A percentile compares a stretch with the other conserved stretches of the same genome.
Evolutionary conservation across 2,329 filamentous ascomycete species (phyloP).

Genomic region (Fusarium pilosicola): DNA sequence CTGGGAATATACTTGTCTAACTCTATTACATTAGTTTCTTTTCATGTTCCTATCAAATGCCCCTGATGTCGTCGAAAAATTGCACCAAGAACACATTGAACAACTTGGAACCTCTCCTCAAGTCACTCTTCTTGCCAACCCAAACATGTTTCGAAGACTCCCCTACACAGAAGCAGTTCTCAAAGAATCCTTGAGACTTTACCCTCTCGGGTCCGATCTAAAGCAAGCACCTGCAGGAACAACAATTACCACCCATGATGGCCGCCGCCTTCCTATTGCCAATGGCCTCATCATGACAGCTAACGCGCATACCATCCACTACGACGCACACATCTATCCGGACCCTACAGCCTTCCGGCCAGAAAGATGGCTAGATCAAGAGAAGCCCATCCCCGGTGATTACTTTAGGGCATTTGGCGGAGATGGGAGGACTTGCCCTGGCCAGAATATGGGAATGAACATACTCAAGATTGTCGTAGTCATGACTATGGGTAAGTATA

Average conservation of each 20-base stretch:
- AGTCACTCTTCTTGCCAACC: background rate
- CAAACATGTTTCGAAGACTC: conserved; percentile 2
- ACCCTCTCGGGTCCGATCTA: conserved; percentile 9
- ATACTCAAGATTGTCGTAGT: conserved; percentile 47
- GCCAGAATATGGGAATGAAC: conserved; percentile 49
- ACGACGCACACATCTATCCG: background rate
- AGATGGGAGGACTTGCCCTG: conserved; percentile 51
- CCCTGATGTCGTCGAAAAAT: background rate
- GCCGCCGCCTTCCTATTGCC: conserved; percentile 10
- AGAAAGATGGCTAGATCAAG: conserved; percentile 13
- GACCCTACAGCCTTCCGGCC: conserved; percentile 1
- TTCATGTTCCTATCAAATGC: conserved; percentile 19
- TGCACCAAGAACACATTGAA: conserved; percentile 14
- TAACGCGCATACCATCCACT: conserved; percentile 15
- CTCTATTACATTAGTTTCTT: background rate
- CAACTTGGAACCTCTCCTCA: background rate
- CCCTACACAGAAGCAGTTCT: conserved; percentile 22
- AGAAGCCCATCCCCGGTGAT: background rate
- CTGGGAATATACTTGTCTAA: background rate
- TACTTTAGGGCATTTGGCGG: conserved; percentile 49
- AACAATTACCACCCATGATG: background rate
- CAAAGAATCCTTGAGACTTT: conserved; percentile 17
- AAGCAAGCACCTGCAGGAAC: background rate
- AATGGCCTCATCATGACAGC: background rate
- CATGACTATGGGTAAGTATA: conserved; percentile 37